Conservation (phyloP, 2,329 filamentous ascomycete genomes). For the Celoporthe dispersa region DNA sequence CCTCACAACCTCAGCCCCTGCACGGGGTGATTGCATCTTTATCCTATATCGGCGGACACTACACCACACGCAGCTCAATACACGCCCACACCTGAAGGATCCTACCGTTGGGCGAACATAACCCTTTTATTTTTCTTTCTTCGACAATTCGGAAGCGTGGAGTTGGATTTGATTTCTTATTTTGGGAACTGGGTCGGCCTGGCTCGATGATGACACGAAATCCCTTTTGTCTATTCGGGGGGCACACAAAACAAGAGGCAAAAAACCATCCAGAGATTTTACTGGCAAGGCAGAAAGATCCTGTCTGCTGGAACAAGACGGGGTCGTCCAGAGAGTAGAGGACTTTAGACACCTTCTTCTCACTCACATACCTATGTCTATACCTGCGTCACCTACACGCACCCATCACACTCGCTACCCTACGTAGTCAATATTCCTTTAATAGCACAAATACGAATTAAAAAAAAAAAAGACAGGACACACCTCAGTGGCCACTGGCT, state of each 20-base stretch:
- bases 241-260: slow-evolving; percentile 1
- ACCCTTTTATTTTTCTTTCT: background rate
- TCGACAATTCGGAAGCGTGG: slow-evolving; percentile 18
- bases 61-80: background rate
- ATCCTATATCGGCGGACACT: background rate
- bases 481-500: background rate
- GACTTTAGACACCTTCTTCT: background rate
- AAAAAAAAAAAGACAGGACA: background rate
- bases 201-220: slow-evolving; percentile 13
- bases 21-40: background rate
- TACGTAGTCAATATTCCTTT: slow-evolving; percentile 1
- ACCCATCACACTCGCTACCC: slow-evolving; percentile 22
- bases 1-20: background rate
- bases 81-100: background rate
- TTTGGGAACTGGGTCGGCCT: slow-evolving; percentile 2
- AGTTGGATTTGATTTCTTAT: slow-evolving; percentile 14
- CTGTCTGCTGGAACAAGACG: slow-evolving; percentile 15
- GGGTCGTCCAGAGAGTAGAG: background rate
- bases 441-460: background rate
- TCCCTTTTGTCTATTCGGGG: slow-evolving; percentile 17
- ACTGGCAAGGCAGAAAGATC: slow-evolving; percentile 1
- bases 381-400: slow-evolving; percentile 17
- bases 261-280: background rate
- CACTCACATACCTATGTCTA: slow-evolving; percentile 7
- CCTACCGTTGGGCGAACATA: background rate